phyloP scores from a whole-genome alignment of 2,329 filamentous ascomycete species.

The Ustulina deusta region DNA sequence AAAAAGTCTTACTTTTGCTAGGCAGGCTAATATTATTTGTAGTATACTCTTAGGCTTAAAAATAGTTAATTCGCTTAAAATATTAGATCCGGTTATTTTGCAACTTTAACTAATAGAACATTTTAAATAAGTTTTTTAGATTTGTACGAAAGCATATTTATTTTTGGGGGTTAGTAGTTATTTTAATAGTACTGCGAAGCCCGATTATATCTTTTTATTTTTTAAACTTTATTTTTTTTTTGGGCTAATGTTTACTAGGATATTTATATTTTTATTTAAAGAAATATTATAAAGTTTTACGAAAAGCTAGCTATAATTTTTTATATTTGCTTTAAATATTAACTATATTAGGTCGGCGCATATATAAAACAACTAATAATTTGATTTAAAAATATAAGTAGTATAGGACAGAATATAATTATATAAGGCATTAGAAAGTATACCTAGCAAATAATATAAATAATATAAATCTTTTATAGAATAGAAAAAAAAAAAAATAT shows the following conservation, averaged over 20 bases:
- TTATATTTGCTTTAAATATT: not conserved
- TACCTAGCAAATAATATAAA: too few relatives aligned
- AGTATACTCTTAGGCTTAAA: not conserved
- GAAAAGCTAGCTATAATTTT: not conserved
- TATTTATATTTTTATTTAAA: not conserved
- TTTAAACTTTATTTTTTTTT: too few relatives aligned
- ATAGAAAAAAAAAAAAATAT: conserved; percentile 4
- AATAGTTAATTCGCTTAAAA: too few relatives aligned
- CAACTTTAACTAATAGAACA: too few relatives aligned
- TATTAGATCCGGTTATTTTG: too few relatives aligned
- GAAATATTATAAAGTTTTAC: too few relatives aligned
- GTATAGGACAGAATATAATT: conserved; percentile 10
- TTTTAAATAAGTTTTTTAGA: too few relatives aligned
- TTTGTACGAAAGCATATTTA: too few relatives aligned
- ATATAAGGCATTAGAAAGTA: conserved; percentile 2
- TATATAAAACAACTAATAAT: conserved; percentile 4
- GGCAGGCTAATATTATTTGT: conserved; percentile 8
- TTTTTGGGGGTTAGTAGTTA: too few relatives aligned
- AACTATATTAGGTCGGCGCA: not conserved
- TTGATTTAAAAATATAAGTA: conserved; percentile 8
- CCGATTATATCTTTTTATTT: conserved; percentile 10
- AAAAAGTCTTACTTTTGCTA: too few relatives aligned
- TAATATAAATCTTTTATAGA: too few relatives aligned
- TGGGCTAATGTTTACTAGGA: not conserved
- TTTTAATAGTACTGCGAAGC: conserved; percentile 23